Percentiles rank a stretch among this genome's conserved stretches.
phyloP scores from a whole-genome alignment of 1,284 basidiomycete genomes.

The Fomitopsis palustris region DNA sequence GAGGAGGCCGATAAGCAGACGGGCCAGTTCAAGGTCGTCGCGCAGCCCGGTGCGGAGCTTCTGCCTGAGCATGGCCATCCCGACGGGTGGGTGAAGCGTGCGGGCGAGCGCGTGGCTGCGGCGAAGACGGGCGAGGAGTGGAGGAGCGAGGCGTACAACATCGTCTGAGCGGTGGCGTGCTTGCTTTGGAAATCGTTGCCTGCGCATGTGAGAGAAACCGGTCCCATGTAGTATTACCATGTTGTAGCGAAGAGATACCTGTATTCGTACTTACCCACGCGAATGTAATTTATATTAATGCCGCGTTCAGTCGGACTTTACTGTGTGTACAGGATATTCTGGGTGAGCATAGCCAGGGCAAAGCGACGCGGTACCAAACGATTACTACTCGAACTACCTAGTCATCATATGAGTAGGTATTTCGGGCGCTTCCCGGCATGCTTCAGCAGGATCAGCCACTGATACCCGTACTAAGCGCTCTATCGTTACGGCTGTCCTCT shows the following conservation, averaged over 20 bases:
- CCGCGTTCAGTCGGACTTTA: too few relatives aligned
- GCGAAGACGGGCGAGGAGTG: conserved; percentile 53
- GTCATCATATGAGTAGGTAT: too few relatives aligned
- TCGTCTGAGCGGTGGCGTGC: neutral
- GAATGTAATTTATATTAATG: neutral
- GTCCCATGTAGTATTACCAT: neutral
- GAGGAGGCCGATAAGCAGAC: conserved; percentile 41
- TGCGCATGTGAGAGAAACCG: neutral
- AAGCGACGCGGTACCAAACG: too few relatives aligned
- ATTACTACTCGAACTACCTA: too few relatives aligned
- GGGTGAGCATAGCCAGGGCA: too few relatives aligned
- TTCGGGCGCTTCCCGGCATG: too few relatives aligned
- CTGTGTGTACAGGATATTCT: too few relatives aligned
- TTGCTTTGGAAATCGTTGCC: neutral
- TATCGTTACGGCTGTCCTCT: too few relatives aligned
- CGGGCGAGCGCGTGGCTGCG: conserved; percentile 52
- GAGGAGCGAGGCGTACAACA: conserved; percentile 59
- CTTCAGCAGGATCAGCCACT: too few relatives aligned
- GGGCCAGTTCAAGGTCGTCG: conserved; percentile 72
- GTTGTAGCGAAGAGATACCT: neutral
- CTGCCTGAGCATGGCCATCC: conserved; percentile 60
- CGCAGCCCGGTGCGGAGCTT: conserved; percentile 56
- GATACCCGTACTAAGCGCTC: too few relatives aligned
- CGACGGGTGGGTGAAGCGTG: conserved; percentile 66
- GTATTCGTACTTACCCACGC: neutral